Percentiles rank a stretch among this genome's conserved stretches.
phyloP scores from a whole-genome alignment of 352 stramenopile genomes.

The Lagenidium giganteum region DNA sequence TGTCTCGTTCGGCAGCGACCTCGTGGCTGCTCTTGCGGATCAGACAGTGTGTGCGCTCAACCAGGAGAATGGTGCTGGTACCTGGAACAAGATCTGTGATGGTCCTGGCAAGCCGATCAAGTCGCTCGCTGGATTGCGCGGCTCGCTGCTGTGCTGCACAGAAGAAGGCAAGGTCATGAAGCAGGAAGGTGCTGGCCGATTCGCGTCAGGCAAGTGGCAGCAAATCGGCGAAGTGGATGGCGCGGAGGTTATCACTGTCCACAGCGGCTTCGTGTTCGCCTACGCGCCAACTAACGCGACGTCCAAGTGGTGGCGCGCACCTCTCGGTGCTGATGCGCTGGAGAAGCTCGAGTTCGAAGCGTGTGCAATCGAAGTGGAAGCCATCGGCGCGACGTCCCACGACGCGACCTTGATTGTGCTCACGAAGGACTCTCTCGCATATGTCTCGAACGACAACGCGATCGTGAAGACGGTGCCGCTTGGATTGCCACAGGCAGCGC shows the following conservation, averaged over 20 bases:
- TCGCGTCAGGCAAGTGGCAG: slow-evolving; percentile 59
- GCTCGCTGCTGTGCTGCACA: slow-evolving; percentile 59
- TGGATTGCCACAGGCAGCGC: slow-evolving; percentile 3
- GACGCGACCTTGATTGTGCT: slow-evolving; percentile 72
- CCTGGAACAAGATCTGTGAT: slow-evolving; percentile 48
- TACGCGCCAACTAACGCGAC: slow-evolving; percentile 11
- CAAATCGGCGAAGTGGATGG: slow-evolving; percentile 36
- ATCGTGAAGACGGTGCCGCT: slow-evolving; percentile 32
- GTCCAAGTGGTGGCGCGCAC: slow-evolving; percentile 45
- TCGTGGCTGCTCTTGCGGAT: slow-evolving; percentile 54
- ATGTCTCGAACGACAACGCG: slow-evolving; percentile 25
- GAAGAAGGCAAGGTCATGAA: slow-evolving; percentile 54
- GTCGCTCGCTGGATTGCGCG: slow-evolving; percentile 62
- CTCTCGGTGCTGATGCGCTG: slow-evolving; percentile 34
- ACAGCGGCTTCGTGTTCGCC: slow-evolving; percentile 72
- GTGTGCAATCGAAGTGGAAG: slow-evolving; percentile 17
- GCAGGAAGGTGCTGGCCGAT: slow-evolving; percentile 55
- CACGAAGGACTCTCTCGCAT: slow-evolving; percentile 31
- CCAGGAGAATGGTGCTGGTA: slow-evolving; percentile 20
- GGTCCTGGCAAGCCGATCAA: slow-evolving; percentile 36
- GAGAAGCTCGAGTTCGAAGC: slow-evolving; percentile 46
- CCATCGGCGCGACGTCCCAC: slow-evolving; percentile 34
- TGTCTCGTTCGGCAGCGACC: slow-evolving; percentile 71
- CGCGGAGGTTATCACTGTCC: slow-evolving; percentile 47
- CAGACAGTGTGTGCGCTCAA: slow-evolving; percentile 51